Evolutionary conservation across 306 rosid species (phyloP), one percentile per base, ranked within the genome.

Genomic region (Rosa chinensis): DNA sequence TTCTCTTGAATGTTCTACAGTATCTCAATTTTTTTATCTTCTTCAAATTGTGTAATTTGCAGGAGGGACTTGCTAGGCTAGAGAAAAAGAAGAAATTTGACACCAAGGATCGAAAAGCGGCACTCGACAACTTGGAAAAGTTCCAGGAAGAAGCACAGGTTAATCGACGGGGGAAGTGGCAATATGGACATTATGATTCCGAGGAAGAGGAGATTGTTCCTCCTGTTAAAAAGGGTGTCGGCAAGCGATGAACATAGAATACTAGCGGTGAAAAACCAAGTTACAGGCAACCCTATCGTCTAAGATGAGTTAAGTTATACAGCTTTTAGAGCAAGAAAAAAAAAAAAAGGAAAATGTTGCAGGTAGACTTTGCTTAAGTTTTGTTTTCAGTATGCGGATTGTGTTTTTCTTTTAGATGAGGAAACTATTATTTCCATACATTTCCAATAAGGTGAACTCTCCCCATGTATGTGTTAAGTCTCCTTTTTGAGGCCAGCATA

Each of bases 21-120:
- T 28, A 66, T 66, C 43, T 20, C 43, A 56, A 11, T 45, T 55
- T 68, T 18, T 52, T 17, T 28, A 17, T 35, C 28, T 58, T 21
- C 32, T 58, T 58, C 64, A n/a, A 8, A 56, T 77, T 49, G 21
- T 83, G 83, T 52, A 78, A 84, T 78, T 87, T 87, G 9, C 92
- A 95, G 99, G 98, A 95, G 77, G 99, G 99, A 77, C 90, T 91
- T 58, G 99, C 94, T 78, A 85, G 91, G 82, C 62, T 82, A 56
- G 99, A 95, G 82, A 95, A 93, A 74, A 91, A 83, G 66, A 93
- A 82, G 52, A 93, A 85, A 86, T 85, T 93, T 97, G 97, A 92
- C 76, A 80, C 73, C 53, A 91, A 86, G 84, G 97, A 93, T 45
- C 84, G 93, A 50, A 89, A 91, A 76, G 39, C 59, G 16, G 96